Percentiles rank a stretch among this genome's conserved stretches.
Conservation (phyloP, 306 rosid species). For the Abrus pulchellus region DNA sequence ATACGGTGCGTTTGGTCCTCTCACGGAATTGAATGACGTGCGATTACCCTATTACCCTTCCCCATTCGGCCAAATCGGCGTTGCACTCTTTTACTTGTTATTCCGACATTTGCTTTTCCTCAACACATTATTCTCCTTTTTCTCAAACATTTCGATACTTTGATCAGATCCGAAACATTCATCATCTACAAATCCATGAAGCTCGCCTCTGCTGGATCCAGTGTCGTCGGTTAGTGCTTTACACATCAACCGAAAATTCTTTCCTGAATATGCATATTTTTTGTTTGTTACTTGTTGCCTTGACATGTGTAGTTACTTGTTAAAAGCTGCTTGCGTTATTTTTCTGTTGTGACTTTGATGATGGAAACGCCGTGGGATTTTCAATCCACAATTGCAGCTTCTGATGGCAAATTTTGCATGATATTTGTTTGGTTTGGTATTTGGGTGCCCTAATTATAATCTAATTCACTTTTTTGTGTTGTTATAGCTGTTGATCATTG, state of each 20-base stretch:
- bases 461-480: background rate
- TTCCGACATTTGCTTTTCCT: background rate
- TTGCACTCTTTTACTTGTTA: background rate
- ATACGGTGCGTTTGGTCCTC: background rate
- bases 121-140: background rate
- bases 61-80: background rate
- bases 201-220: conserved; percentile 81
- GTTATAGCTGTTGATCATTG: background rate
- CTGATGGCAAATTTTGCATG: background rate
- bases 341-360: conserved; percentile 4
- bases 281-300: conserved; percentile 25
- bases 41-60: background rate
- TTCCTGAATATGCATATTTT: conserved; percentile 11
- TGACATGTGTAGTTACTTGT: background rate
- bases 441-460: background rate
- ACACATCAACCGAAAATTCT: background rate
- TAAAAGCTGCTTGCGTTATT: background rate
- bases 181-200: conserved; percentile 62
- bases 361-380: conserved; percentile 2
- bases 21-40: background rate
- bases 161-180: background rate
- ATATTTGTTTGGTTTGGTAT: background rate
- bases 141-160: conserved; percentile 13
- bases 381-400: background rate
- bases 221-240: conserved; percentile 74